phyloP scores from a whole-genome alignment of 768 basidiomycete genomes.

The Suillus lakei region DNA sequence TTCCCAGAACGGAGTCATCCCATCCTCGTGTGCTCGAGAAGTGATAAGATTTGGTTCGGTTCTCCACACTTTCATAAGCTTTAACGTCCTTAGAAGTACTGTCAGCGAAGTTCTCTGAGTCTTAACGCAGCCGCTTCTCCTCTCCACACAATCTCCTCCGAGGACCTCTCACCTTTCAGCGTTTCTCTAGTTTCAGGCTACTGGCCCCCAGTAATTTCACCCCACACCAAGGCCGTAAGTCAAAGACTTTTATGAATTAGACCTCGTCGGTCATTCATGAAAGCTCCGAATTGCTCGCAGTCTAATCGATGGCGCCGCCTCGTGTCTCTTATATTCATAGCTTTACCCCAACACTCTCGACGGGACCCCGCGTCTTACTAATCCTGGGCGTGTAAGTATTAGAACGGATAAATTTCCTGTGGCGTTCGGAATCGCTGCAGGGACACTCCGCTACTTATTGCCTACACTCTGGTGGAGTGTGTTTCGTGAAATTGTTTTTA shows the following conservation, averaged over 20 bases:
- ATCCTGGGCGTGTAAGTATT: not conserved
- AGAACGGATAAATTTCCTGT: not conserved
- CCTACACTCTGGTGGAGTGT: not conserved
- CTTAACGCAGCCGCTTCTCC: not conserved
- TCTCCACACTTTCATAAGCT: not conserved
- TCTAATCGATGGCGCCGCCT: not conserved
- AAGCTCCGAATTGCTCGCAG: not conserved
- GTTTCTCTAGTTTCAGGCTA: not conserved
- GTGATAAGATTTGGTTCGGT: not conserved
- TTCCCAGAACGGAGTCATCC: not conserved
- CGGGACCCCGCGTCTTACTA: not conserved
- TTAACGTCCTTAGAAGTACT: not conserved
- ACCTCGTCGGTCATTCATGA: not conserved
- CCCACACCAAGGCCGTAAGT: conserved; percentile 4
- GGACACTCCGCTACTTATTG: not conserved
- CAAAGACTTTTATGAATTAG: not conserved
- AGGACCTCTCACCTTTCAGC: not conserved
- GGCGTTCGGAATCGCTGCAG: not conserved
- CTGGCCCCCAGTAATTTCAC: not conserved
- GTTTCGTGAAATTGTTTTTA: not conserved
- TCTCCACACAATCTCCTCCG: not conserved
- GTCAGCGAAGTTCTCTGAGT: not conserved
- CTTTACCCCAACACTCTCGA: not conserved
- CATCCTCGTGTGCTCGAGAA: not conserved
- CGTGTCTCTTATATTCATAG: conserved; percentile 2